Base-by-base conservation (phyloP, 2,329 filamentous ascomycete species). In the Fusarium pseudograminearum region DNA sequence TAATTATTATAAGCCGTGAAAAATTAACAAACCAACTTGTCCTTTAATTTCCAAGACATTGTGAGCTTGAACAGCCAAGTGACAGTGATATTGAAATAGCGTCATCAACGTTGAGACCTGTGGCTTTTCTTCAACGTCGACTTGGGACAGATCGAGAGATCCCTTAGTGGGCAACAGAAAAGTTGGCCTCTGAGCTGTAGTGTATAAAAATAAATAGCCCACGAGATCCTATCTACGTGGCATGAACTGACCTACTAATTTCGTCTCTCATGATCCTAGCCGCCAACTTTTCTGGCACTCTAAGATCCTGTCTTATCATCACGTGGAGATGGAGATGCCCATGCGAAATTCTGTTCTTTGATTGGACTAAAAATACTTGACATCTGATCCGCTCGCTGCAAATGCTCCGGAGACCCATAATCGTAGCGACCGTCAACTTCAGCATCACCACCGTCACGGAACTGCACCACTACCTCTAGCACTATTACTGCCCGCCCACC, bases 341-440 rank as follows among this genome's bases (percentile, higher is more conserved):
- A 48, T 42, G 46, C 28, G n/a, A 22, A 15, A 38, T 6, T 5
- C 1, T 5, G 5, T 9, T 12, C 16, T 36, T 53, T 74, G 51
- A 74, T 74, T 74, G 70, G 72, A 12, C 48, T n/a, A 18, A 38
- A 38, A 38, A 38, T 69, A 62, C 70, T 74, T 71, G 72, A 73
- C 69, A 69, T 61, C 67, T 57, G 65, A 45, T 54, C 53, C 64
- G 51, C 59, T 67, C 65, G 62, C 63, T 62, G 52, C 62, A 70
- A 63, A 69, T 68, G 72, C 69, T 70, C 70, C 61, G 68, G 61
- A 69, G 59, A 61, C 68, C 61, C 72, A 71, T 65, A 61, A 57
- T 45, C 55, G 65, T 31, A 67, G 67, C 68, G 58, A 74, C 65
- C 56, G 64, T 71, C 67, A 57, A 63, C 67, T 65, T 47, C 58